A percentile compares a stretch with the other conserved stretches of the same genome.
phyloP scores from a whole-genome alignment of 805 yeast species.

The Danielia reshetovae region DNA sequence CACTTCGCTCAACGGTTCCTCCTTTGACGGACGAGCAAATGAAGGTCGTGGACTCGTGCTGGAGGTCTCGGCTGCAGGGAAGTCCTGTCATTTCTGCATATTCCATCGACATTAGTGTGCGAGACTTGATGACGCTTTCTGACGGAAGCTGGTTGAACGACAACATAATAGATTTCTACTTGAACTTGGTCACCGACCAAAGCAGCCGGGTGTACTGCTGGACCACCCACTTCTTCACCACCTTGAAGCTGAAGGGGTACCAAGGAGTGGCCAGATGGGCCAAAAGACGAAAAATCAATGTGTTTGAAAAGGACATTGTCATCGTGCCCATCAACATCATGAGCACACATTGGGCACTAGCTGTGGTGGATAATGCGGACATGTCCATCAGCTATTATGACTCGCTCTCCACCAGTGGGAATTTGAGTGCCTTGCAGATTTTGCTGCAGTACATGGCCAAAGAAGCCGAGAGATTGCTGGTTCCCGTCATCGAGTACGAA shows the following conservation, averaged over 20 bases:
- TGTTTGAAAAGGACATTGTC: slow-evolving; percentile 59
- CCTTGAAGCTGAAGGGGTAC: slow-evolving; percentile 69
- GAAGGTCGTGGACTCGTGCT: slow-evolving; percentile 27
- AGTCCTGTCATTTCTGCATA: slow-evolving; percentile 29
- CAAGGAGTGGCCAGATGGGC: slow-evolving; percentile 83
- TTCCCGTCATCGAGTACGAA: slow-evolving; percentile 19
- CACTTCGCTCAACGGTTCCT: slow-evolving; percentile 5
- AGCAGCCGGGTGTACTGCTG: slow-evolving; percentile 55
- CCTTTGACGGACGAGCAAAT: slow-evolving; percentile 27
- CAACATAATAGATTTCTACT: slow-evolving; percentile 79
- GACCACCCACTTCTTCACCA: slow-evolving; percentile 85
- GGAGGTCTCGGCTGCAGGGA: slow-evolving; percentile 23
- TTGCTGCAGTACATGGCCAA: slow-evolving; percentile 60
- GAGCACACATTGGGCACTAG: slow-evolving; percentile 89
- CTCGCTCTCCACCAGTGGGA: slow-evolving; percentile 55
- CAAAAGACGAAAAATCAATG: slow-evolving; percentile 64
- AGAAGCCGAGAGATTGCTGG: slow-evolving; percentile 54
- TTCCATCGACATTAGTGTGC: slow-evolving; percentile 55
- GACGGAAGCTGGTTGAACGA: slow-evolving; percentile 87
- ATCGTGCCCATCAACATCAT: slow-evolving; percentile 83
- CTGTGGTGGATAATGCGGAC: slow-evolving; percentile 62
- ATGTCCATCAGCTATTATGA: slow-evolving; percentile 69
- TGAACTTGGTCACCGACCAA: slow-evolving; percentile 49
- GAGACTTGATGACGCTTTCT: slow-evolving; percentile 68
- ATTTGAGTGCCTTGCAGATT: slow-evolving; percentile 37